Conservation (phyloP, 129 eudicot species). For the Saussurea involucrata region DNA sequence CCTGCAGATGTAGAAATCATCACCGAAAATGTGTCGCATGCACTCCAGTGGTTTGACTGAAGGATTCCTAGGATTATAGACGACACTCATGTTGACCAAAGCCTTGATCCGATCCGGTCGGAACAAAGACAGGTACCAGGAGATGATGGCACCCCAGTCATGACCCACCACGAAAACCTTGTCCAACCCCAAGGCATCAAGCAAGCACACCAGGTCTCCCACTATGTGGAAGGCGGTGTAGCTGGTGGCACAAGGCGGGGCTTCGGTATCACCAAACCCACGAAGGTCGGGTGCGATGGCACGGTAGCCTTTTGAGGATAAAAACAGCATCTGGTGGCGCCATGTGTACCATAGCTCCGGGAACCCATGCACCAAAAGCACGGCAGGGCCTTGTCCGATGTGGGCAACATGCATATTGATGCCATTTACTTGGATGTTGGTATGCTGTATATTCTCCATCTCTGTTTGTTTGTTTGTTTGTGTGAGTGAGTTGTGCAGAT, state of each 20-base stretch:
- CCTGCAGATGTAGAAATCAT: slow-evolving; percentile 56
- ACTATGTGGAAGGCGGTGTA: slow-evolving; percentile 72
- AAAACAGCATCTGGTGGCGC: slow-evolving; percentile 84
- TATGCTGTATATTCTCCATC: slow-evolving; percentile 78
- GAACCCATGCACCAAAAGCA: slow-evolving; percentile 86
- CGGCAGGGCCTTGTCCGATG: slow-evolving; percentile 57
- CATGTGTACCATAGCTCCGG: slow-evolving; percentile 91
- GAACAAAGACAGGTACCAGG: slow-evolving; percentile 63
- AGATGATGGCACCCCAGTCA: slow-evolving; percentile 80
- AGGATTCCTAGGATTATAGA: slow-evolving; percentile 59
- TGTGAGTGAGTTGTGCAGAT: not conserved
- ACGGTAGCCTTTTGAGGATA: slow-evolving; percentile 69
- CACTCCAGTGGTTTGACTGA: slow-evolving; percentile 44
- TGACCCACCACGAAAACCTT: slow-evolving; percentile 72
- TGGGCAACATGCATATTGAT: slow-evolving; percentile 84
- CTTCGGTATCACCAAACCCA: slow-evolving; percentile 82
- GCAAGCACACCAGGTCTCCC: slow-evolving; percentile 65
- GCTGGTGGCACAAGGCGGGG: slow-evolving; percentile 53
- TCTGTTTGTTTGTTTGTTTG: not conserved
- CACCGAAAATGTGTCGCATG: slow-evolving; percentile 44
- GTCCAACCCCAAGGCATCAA: slow-evolving; percentile 55
- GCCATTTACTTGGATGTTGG: slow-evolving; percentile 48
- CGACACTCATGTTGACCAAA: slow-evolving; percentile 62
- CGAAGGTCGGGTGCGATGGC: slow-evolving; percentile 87
- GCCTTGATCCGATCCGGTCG: slow-evolving; percentile 74